Evolutionary conservation across 805 yeast genomes (phyloP).

Genomic region (Sungouiella thailandica): DNA sequence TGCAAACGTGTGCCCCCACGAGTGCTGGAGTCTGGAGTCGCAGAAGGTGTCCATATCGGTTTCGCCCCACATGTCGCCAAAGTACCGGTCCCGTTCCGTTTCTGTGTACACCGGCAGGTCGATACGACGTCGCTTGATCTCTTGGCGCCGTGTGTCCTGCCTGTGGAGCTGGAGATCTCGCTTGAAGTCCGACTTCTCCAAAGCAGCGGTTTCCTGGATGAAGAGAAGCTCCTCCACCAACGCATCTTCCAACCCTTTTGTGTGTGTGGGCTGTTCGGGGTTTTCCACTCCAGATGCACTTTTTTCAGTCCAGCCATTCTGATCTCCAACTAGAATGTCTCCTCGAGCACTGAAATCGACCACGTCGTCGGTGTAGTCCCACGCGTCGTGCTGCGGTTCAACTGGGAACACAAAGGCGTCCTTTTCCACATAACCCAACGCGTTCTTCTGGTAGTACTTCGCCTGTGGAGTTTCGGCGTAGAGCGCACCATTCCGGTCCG

Average conservation of each 20-base stretch:
- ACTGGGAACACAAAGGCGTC: not conserved
- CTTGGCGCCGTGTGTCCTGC: not conserved
- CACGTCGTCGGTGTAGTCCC: not conserved
- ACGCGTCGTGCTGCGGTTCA: not conserved
- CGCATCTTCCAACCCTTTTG: not conserved
- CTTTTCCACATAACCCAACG: not conserved
- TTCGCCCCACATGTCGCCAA: not conserved
- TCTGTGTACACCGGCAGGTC: not conserved
- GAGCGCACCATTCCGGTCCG: constrained; percentile 1
- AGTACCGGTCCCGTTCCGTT: too few species aligned
- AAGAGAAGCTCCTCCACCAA: constrained; percentile 1
- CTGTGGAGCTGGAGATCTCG: not conserved
- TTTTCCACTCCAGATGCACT: not conserved
- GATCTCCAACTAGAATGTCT: not conserved
- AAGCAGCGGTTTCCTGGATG: not conserved
- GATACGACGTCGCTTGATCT: not conserved
- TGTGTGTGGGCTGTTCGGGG: not conserved
- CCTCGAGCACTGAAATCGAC: constrained; percentile 2
- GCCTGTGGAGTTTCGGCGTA: not conserved
- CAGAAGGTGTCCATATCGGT: not conserved
- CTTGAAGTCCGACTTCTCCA: not conserved
- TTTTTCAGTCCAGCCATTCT: not conserved
- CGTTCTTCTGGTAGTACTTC: not conserved
- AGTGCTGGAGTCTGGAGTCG: not conserved
- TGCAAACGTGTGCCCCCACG: constrained; percentile 8